These are phyloP conservation scores for Linum trigynum DNA, from an alignment of 345 rosid species.

Conservation along the genomic window DNA sequence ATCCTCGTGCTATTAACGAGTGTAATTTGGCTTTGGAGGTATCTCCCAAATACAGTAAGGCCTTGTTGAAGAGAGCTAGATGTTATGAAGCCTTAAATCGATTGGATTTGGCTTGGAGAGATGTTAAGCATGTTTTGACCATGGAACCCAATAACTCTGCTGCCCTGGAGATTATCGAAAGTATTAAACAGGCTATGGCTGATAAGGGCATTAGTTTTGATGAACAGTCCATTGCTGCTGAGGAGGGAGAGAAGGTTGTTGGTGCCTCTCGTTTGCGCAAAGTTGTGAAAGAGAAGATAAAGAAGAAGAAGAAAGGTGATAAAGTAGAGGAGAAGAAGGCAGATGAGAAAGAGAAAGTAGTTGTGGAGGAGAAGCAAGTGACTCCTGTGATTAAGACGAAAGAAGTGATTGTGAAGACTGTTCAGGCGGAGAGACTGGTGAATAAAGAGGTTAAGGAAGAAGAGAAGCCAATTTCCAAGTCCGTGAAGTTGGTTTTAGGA, in stretches of 20 bases:
- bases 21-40: slow-evolving; percentile 84
- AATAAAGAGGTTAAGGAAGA: slow-evolving; percentile 37
- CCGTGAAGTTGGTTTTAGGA: slow-evolving; percentile 76
- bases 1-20: slow-evolving; percentile 81
- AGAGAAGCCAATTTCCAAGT: slow-evolving; percentile 43
- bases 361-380: slow-evolving; percentile 29
- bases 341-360: slow-evolving; percentile 23
- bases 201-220: slow-evolving; percentile 61
- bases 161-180: slow-evolving; percentile 62
- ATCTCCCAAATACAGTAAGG: slow-evolving; percentile 84
- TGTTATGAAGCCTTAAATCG: slow-evolving; percentile 83
- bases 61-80: slow-evolving; percentile 68
- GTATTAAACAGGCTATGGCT: slow-evolving; percentile 50
- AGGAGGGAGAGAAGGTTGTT: slow-evolving; percentile 20
- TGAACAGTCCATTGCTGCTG: slow-evolving; percentile 52
- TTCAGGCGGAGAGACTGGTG: slow-evolving; percentile 36
- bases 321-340: slow-evolving; percentile 23
- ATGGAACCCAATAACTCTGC: slow-evolving; percentile 73
- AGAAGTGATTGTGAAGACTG: slow-evolving; percentile 42
- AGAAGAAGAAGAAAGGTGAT: slow-evolving; percentile 36
- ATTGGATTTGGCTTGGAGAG: slow-evolving; percentile 82
- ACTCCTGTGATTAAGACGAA: slow-evolving; percentile 34
- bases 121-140: slow-evolving; percentile 58
- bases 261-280: slow-evolving; percentile 35
- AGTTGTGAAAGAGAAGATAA: slow-evolving; percentile 56